Conservation (phyloP, 345 rosid species). For the Bruguiera gymnorhiza region DNA sequence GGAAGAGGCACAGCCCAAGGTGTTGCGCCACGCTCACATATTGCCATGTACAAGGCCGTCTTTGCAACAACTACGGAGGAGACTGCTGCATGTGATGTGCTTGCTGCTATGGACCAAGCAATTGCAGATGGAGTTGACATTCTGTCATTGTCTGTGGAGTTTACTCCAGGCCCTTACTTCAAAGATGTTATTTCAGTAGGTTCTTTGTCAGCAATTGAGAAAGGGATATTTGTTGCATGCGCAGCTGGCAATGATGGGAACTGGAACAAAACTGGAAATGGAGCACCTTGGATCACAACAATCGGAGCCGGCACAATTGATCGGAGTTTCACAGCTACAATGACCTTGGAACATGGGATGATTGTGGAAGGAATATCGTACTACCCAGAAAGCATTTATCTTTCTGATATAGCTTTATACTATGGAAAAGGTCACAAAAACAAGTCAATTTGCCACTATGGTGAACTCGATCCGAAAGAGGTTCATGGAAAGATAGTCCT, state of each 20-base stretch:
- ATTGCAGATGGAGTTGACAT: slow-evolving; percentile 63
- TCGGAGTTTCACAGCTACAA: slow-evolving; percentile 30
- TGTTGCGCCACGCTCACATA: slow-evolving; percentile 24
- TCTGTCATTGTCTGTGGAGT: slow-evolving; percentile 54
- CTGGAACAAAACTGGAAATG: slow-evolving; percentile 19
- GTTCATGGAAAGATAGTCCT: slow-evolving; percentile 38
- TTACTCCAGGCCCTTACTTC: slow-evolving; percentile 25
- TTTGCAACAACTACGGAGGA: not conserved
- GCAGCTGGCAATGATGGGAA: slow-evolving; percentile 54
- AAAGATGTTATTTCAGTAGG: slow-evolving; percentile 47
- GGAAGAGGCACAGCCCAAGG: slow-evolving; percentile 28
- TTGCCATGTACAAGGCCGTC: slow-evolving; percentile 22
- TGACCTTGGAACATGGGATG: slow-evolving; percentile 28
- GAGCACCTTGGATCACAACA: slow-evolving; percentile 52
- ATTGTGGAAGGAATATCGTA: slow-evolving; percentile 31
- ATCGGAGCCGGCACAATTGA: slow-evolving; percentile 50
- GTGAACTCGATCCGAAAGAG: slow-evolving; percentile 27
- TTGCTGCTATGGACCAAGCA: slow-evolving; percentile 69
- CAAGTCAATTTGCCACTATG: slow-evolving; percentile 23
- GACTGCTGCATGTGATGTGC: not conserved
- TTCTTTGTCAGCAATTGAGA: slow-evolving; percentile 50
- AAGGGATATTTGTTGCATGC: slow-evolving; percentile 40
- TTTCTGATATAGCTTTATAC: slow-evolving; percentile 23
- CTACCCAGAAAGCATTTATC: slow-evolving; percentile 29
- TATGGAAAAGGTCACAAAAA: slow-evolving; percentile 20